Percentiles rank a stretch among this genome's conserved stretches.
Conservation (phyloP, 345 rosid genomes). For the Pseudoturritis turrita region DNA sequence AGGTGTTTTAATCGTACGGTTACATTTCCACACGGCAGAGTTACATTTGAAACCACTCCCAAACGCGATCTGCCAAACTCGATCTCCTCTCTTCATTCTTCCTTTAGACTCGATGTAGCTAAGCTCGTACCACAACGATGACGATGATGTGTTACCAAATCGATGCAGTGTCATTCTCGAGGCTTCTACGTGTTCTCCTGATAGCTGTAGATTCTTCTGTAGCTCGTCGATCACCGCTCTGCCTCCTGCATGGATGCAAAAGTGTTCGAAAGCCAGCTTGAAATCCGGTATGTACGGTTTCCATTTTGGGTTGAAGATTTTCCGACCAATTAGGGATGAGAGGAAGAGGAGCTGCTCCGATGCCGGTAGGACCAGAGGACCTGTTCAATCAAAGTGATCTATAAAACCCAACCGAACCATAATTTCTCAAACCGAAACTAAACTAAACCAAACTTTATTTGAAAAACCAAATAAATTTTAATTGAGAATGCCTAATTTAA, state of each 20-base stretch:
- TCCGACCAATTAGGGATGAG: constrained; percentile 52
- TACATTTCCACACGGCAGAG: constrained; percentile 90
- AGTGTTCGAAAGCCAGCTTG: constrained; percentile 85
- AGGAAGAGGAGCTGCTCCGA: constrained; percentile 74
- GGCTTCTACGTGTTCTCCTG: constrained; percentile 72
- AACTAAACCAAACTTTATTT: neutral
- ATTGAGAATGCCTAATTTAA: neutral
- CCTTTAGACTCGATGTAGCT: constrained; percentile 78
- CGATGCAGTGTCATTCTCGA: constrained; percentile 81
- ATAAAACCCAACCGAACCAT: neutral
- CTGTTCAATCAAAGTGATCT: constrained; percentile 10
- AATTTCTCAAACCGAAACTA: neutral
- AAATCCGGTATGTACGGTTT: constrained; percentile 84
- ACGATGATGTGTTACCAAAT: constrained; percentile 88
- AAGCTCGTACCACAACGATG: constrained; percentile 80
- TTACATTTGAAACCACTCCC: constrained; percentile 96
- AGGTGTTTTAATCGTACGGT: constrained; percentile 50
- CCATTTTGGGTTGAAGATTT: constrained; percentile 59
- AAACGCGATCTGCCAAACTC: constrained; percentile 83
- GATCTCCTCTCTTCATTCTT: constrained; percentile 60
- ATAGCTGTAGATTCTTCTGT: constrained; percentile 66
- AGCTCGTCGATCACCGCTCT: constrained; percentile 82
- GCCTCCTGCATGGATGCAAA: constrained; percentile 93
- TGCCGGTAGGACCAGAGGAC: constrained; percentile 67
- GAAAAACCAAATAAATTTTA: neutral